Conservation (phyloP, 306 rosid genomes). For the Quillaja saponaria region DNA sequence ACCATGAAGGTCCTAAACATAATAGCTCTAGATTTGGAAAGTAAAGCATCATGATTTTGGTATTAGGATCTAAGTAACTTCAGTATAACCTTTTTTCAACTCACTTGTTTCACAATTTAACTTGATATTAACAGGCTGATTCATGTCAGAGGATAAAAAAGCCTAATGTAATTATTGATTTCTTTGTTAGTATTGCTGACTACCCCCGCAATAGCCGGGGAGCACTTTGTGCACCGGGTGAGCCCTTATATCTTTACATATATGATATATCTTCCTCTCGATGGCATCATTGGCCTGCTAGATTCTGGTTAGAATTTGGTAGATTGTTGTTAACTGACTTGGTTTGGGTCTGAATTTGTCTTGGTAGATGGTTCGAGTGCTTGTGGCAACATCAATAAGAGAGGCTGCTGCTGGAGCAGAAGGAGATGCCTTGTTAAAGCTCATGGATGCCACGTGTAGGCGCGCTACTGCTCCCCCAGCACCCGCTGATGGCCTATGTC, state of each 20-base stretch:
- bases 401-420: slow-evolving; percentile 94
- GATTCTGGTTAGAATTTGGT: not conserved
- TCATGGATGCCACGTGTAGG: slow-evolving; percentile 84
- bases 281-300: not conserved
- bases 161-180: not conserved
- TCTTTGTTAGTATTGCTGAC: not conserved
- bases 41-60: slow-evolving; percentile 16
- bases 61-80: too few relatives aligned
- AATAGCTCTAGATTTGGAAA: slow-evolving; percentile 7
- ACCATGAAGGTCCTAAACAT: not conserved
- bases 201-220: too few relatives aligned
- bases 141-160: slow-evolving; percentile 12
- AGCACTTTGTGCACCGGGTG: too few relatives aligned
- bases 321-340: not conserved
- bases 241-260: too few relatives aligned
- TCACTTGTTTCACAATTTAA: slow-evolving; percentile 4
- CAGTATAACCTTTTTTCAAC: too few relatives aligned
- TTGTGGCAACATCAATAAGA: slow-evolving; percentile 87
- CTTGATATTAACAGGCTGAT: slow-evolving; percentile 9
- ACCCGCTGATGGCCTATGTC: slow-evolving; percentile 86
- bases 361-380: slow-evolving; percentile 88
- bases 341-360: slow-evolving; percentile 20
- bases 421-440: slow-evolving; percentile 72
- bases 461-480: slow-evolving; percentile 98
- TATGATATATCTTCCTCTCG: too few relatives aligned